Conservation (phyloP, 495 filamentous ascomycete species). For the Penicillium coffeae region DNA sequence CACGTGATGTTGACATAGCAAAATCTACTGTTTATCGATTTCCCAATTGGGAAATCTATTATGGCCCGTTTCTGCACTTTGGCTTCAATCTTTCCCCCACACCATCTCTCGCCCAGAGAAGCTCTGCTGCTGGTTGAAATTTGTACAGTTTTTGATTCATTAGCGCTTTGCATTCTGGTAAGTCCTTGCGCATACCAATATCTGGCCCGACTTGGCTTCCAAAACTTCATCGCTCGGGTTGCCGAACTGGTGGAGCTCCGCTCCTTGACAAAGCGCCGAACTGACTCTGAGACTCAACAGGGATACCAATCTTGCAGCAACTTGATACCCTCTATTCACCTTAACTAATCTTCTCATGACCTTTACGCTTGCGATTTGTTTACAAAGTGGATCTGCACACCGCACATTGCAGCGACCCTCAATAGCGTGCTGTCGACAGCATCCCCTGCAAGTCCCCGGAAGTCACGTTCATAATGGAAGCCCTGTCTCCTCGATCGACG, state of each 20-base stretch:
- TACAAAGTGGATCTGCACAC: conserved; percentile 7
- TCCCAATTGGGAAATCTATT: conserved; percentile 38
- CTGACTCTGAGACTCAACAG: conserved; percentile 23
- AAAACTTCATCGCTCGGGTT: conserved; percentile 12
- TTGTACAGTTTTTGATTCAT: conserved; percentile 28
- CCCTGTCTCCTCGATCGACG: conserved; percentile 66
- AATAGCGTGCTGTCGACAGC: conserved; percentile 18
- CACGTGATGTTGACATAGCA: conserved; percentile 30
- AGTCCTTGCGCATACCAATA: not conserved
- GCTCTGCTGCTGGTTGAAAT: conserved; percentile 12
- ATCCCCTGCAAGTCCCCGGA: not conserved
- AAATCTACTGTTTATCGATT: conserved; percentile 45
- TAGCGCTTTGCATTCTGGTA: conserved; percentile 32
- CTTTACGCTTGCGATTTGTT: conserved; percentile 16
- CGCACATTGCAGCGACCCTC: conserved; percentile 8
- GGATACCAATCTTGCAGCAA: conserved; percentile 26
- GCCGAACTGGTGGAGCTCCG: conserved; percentile 18
- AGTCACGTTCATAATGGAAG: conserved; percentile 51
- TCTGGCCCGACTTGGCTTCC: conserved; percentile 5
- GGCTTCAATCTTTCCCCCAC: conserved; percentile 20
- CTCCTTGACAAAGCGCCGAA: not conserved
- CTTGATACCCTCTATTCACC: conserved; percentile 22
- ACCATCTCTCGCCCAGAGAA: conserved; percentile 16
- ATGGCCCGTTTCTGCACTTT: conserved; percentile 21
- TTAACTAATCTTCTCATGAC: conserved; percentile 19